phyloP scores from a whole-genome alignment of 495 filamentous ascomycete species.

The Penicillium goetzii region DNA sequence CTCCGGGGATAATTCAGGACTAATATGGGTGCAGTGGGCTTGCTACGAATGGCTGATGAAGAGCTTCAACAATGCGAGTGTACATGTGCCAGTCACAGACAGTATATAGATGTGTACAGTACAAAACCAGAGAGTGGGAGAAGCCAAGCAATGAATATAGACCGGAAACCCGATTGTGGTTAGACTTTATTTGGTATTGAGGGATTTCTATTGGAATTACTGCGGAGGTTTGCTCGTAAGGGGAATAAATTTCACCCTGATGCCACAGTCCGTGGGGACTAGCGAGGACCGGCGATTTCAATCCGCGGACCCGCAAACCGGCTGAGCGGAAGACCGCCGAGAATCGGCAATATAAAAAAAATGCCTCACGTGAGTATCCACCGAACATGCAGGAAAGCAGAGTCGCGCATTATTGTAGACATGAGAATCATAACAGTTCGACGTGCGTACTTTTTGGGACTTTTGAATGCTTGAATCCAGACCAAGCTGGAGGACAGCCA shows the following conservation, averaged over 20 bases:
- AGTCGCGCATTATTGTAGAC: conserved; percentile 7
- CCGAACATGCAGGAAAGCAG: conserved; percentile 14
- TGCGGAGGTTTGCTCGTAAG: conserved; percentile 36
- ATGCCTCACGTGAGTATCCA: conserved; percentile 30
- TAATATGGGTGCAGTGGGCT: conserved; percentile 63
- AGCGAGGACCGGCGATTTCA: conserved; percentile 42
- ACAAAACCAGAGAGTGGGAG: conserved; percentile 7
- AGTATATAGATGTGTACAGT: conserved; percentile 4
- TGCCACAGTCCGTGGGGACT: conserved; percentile 16
- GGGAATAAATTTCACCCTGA: conserved; percentile 31
- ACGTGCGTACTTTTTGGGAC: conserved; percentile 13
- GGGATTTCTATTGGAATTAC: conserved; percentile 38
- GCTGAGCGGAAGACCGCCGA: conserved; percentile 36
- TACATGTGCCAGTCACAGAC: neutral
- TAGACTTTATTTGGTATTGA: conserved; percentile 39
- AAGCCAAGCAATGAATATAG: conserved; percentile 18
- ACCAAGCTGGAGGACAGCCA: conserved; percentile 4
- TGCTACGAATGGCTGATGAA: conserved; percentile 84
- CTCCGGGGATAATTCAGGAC: neutral
- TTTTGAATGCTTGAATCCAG: neutral
- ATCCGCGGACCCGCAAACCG: conserved; percentile 35
- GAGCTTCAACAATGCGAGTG: conserved; percentile 30
- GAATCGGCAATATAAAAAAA: conserved; percentile 42
- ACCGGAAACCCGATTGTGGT: conserved; percentile 31
- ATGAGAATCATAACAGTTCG: conserved; percentile 16